Conservation (phyloP, 768 basidiomycete species). For the Phanerodontia chrysosporium region DNA sequence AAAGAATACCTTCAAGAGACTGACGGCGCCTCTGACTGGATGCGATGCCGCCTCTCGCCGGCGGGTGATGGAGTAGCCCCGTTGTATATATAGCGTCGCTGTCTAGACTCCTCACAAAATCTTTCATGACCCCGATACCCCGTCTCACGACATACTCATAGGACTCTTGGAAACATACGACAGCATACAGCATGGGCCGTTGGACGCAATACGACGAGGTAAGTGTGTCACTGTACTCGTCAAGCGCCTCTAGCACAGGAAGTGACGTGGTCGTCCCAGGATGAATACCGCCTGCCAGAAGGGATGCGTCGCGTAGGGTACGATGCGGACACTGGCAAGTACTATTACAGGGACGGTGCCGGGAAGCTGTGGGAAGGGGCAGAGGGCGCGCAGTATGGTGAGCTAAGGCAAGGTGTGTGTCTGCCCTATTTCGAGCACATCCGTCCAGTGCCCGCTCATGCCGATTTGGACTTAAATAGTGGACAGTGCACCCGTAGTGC, state of each 20-base stretch:
- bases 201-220: slow-evolving; percentile 38
- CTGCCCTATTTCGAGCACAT: not conserved
- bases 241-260: slow-evolving; percentile 2
- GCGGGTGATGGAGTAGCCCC: not conserved
- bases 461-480: not conserved
- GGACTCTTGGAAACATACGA: not conserved
- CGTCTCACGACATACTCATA: not conserved
- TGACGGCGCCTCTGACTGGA: not conserved
- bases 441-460: not conserved
- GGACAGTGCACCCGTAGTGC: not conserved
- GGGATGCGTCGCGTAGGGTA: slow-evolving; percentile 67
- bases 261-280: slow-evolving; percentile 29
- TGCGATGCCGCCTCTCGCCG: not conserved
- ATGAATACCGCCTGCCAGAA: slow-evolving; percentile 49
- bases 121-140: slow-evolving; percentile 1
- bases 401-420: slow-evolving; percentile 37
- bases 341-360: slow-evolving; percentile 55
- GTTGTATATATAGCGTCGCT: not conserved
- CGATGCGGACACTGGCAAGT: slow-evolving; percentile 64
- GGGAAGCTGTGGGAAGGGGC: slow-evolving; percentile 52
- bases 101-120: not conserved
- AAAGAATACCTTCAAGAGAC: not conserved
- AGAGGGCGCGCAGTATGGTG: slow-evolving; percentile 60
- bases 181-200: slow-evolving; percentile 25
- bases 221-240: slow-evolving; percentile 9